These are phyloP conservation scores for Gamarada debralockiae DNA, from an alignment of 495 filamentous ascomycete species.

Conservation along the genomic window DNA sequence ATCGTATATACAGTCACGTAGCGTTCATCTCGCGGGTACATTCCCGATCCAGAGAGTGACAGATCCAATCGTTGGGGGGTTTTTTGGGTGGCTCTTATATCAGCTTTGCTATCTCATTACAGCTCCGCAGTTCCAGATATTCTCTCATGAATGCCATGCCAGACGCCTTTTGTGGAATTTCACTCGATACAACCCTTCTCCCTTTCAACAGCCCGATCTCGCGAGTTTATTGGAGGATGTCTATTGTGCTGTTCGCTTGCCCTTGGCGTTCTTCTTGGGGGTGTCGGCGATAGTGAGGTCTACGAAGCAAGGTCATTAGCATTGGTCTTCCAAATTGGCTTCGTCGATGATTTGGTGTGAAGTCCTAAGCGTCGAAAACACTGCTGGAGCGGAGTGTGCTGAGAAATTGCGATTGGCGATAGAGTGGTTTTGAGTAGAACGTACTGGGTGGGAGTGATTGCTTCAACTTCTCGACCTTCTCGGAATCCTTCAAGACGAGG, in stretches of 20 bases:
- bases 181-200: constrained; percentile 3
- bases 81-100: constrained; percentile 7
- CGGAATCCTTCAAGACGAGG: constrained; percentile 91
- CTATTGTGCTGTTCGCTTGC: constrained; percentile 25
- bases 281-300: constrained; percentile 74
- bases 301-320: constrained; percentile 27
- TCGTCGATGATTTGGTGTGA: neutral
- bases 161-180: constrained; percentile 19
- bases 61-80: neutral
- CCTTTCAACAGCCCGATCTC: neutral
- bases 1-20: too few relatives aligned
- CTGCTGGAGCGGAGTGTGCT: neutral
- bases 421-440: constrained; percentile 28
- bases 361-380: neutral
- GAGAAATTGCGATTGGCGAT: neutral
- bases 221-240: neutral
- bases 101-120: constrained; percentile 21
- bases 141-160: constrained; percentile 20
- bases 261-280: constrained; percentile 66
- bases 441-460: constrained; percentile 94
- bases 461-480: constrained; percentile 99
- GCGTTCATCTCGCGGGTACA: too few relatives aligned
- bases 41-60: too few relatives aligned
- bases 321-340: neutral
- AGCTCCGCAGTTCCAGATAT: constrained; percentile 15